These are phyloP conservation scores for Pythium aphanidermatum DNA, from an alignment of 352 stramenopile genomes.

Conservation along the genomic window DNA sequence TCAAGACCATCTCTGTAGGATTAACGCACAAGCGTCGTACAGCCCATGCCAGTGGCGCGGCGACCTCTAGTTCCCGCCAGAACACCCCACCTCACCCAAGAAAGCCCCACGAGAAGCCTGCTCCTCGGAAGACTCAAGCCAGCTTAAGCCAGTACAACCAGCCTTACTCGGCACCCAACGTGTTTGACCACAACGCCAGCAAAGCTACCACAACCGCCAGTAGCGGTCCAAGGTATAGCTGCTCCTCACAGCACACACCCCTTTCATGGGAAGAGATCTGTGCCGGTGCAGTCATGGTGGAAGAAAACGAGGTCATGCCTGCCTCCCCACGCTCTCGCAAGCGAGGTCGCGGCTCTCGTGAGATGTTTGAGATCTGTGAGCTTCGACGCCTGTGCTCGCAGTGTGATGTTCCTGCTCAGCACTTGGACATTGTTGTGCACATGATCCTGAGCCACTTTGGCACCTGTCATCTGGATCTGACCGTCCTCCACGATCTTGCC, in stretches of 20 bases:
- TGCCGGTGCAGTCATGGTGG: slow-evolving; percentile 17
- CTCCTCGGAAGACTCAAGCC: slow-evolving; percentile 22
- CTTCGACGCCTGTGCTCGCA: slow-evolving; percentile 43
- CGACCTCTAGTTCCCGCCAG: neutral
- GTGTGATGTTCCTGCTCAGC: slow-evolving; percentile 35
- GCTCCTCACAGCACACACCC: slow-evolving; percentile 9
- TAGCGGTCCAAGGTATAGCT: slow-evolving; percentile 10
- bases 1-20: slow-evolving; percentile 17
- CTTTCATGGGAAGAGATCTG: slow-evolving; percentile 26
- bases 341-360: slow-evolving; percentile 27
- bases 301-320: slow-evolving; percentile 42
- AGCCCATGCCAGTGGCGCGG: neutral
- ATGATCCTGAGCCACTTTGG: slow-evolving; percentile 52
- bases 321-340: slow-evolving; percentile 39
- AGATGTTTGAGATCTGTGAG: slow-evolving; percentile 44
- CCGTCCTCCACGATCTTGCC: slow-evolving; percentile 60
- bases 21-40: slow-evolving; percentile 6
- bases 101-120: too few species aligned
- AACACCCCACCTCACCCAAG: neutral
- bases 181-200: slow-evolving; percentile 13
- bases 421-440: slow-evolving; percentile 39
- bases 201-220: neutral
- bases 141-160: slow-evolving; percentile 17
- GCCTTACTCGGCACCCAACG: slow-evolving; percentile 14
- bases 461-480: slow-evolving; percentile 61